Base-by-base conservation (phyloP, 139 green algal species). In the Diplosphaera chodatii region DNA sequence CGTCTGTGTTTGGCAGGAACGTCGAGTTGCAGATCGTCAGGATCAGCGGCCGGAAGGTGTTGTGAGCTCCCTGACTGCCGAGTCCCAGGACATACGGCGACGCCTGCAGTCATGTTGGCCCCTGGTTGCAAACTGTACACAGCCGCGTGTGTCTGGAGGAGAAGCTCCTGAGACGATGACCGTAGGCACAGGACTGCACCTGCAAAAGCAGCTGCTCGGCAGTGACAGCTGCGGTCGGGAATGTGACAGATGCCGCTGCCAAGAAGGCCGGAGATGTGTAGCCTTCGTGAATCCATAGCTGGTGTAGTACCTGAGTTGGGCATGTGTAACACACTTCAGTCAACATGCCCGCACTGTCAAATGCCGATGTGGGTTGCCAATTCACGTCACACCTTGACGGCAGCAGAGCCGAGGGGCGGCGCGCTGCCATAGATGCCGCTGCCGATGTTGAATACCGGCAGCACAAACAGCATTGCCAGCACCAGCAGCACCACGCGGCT, bases 301-400 rank as follows among this genome's bases (percentile, higher is more conserved):
- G 76, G 74, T 96, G 91, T 77, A 97, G 85, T 79, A 94, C 92
- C 20, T 72, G 29, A n/a, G n/a, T n/a, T n/a, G n/a, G n/a, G n/a
- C n/a, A n/a, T n/a, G n/a, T n/a, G n/a, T n/a, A n/a, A n/a, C n/a
- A n/a, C n/a, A n/a, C n/a, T n/a, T n/a, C 20, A 97, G 80, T 8
- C 8, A 48, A 8, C 37, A 48, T 48, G 37, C 8, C 37, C 37
- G 37, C 37, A 8, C n/a, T n/a, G n/a, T n/a, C n/a, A n/a, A n/a
- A n/a, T n/a, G n/a, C n/a, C n/a, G n/a, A n/a, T n/a, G n/a, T n/a
- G n/a, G n/a, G n/a, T 48, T 10, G 3, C 4, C 48, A 59, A 59
- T 10, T n/a, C 18, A 25, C 3, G 4, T 10, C 48, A 4, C 3
- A 59, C 48, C 48, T 59, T 25, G 16, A 59, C 16, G 5, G 90